Percentiles rank a stretch among this genome's conserved stretches.
Conservation (phyloP, 2,329 filamentous ascomycete species). For the Sclerotinia minor region DNA sequence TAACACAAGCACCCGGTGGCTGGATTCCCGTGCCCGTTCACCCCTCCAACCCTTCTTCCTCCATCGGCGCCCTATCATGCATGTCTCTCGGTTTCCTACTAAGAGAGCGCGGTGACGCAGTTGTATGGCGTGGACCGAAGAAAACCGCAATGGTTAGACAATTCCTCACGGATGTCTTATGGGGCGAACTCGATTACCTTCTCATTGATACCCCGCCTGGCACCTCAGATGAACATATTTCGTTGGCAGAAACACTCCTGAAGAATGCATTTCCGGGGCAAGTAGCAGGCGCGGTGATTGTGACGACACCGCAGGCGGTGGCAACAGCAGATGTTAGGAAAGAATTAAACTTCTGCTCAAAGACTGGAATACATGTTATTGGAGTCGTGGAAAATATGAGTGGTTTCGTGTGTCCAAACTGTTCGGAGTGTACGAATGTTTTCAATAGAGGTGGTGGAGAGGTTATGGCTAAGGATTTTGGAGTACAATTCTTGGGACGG, state of each 20-base stretch:
- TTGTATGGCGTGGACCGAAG: conserved; percentile 97
- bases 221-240: conserved; percentile 96
- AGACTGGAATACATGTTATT: conserved; percentile 80
- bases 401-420: conserved; percentile 79
- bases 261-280: conserved; percentile 62
- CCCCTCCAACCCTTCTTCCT: conserved; percentile 49
- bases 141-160: conserved; percentile 99
- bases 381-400: conserved; percentile 98
- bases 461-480: conserved; percentile 84
- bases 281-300: conserved; percentile 84
- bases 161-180: conserved; percentile 88
- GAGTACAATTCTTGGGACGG: conserved; percentile 78
- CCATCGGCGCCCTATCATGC: conserved; percentile 68
- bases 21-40: conserved; percentile 92
- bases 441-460: conserved; percentile 90
- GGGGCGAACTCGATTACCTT: conserved; percentile 85
- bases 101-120: conserved; percentile 78
- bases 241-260: conserved; percentile 82
- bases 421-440: conserved; percentile 84
- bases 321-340: conserved; percentile 85
- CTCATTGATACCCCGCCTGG: conserved; percentile 95
- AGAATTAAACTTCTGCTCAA: conserved; percentile 83
- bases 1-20: conserved; percentile 85
- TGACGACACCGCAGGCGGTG: conserved; percentile 94
- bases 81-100: conserved; percentile 95